phyloP scores from a whole-genome alignment of 202 grass and related monocot genomes.

The Saccharum hybrid region DNA sequence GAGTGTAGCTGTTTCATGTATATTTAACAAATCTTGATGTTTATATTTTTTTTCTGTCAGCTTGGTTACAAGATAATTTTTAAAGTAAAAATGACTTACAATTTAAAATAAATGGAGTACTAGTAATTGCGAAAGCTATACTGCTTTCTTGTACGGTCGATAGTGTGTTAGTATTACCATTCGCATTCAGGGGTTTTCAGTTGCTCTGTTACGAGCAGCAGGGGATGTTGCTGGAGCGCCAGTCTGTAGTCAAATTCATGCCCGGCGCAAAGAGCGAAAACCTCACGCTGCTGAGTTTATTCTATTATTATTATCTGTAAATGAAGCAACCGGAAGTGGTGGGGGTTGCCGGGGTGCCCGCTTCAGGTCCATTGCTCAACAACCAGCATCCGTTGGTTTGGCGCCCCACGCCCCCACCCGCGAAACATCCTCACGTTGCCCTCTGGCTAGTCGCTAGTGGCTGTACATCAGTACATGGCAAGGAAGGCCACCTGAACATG shows the following conservation, averaged over 20 bases:
- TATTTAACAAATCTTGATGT: too few relatives aligned
- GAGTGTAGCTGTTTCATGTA: too few relatives aligned
- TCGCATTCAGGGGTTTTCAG: neutral
- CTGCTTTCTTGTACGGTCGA: neutral
- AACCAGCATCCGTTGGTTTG: neutral
- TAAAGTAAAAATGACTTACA: too few relatives aligned
- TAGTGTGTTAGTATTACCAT: neutral
- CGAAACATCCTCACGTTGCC: slow-evolving; percentile 31
- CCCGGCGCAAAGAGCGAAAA: neutral
- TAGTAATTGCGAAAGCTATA: neutral
- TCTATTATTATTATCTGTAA: neutral
- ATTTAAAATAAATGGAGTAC: too few relatives aligned
- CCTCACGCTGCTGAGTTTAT: neutral
- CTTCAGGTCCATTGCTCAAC: slow-evolving; percentile 1
- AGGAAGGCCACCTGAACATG: neutral
- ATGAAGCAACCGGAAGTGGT: neutral
- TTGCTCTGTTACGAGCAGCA: neutral
- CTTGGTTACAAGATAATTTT: too few relatives aligned
- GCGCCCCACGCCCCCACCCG: neutral
- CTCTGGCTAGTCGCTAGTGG: slow-evolving; percentile 4
- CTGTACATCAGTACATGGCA: neutral
- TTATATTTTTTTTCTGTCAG: too few relatives aligned
- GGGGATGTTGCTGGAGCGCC: neutral
- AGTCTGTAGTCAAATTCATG: neutral
- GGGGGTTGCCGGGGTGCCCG: neutral